phyloP scores from a whole-genome alignment of 345 rosid genomes.

The Luvunga scandens region DNA sequence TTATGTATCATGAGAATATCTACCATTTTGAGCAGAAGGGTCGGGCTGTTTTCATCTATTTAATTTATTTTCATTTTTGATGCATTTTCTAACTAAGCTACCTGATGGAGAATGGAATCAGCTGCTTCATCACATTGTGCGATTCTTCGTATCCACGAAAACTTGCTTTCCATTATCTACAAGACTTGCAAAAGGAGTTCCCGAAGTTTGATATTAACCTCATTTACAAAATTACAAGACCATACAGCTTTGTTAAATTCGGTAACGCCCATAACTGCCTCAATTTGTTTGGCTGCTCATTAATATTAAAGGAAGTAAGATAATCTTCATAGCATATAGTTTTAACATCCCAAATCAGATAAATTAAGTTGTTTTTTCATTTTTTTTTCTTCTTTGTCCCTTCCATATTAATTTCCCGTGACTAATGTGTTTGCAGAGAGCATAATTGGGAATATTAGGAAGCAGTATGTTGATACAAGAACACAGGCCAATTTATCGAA shows the following conservation, averaged over 20 bases:
- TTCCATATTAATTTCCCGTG: background rate
- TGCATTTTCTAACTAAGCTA: conserved; percentile 31
- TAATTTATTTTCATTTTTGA: background rate
- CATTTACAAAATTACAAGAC: conserved; percentile 37
- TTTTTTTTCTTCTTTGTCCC: no score
- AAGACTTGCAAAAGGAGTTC: conserved; percentile 51
- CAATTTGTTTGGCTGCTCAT: background rate
- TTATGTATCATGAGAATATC: background rate
- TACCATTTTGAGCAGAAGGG: background rate
- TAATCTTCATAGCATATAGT: background rate
- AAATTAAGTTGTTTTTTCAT: background rate
- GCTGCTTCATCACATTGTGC: conserved; percentile 49
- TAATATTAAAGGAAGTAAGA: background rate
- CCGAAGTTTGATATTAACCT: conserved; percentile 31
- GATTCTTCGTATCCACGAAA: conserved; percentile 68
- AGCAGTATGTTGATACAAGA: conserved; percentile 56
- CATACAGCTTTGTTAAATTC: conserved; percentile 51
- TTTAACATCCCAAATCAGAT: no score
- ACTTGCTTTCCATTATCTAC: conserved; percentile 57
- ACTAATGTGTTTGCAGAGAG: conserved; percentile 24
- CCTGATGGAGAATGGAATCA: conserved; percentile 39
- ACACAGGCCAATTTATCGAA: conserved; percentile 55
- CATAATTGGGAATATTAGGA: conserved; percentile 44
- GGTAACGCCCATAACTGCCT: conserved; percentile 27
- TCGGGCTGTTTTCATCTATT: background rate